Conservation (phyloP, 2,329 filamentous ascomycete genomes). For the Macrophomina phaseolina region DNA sequence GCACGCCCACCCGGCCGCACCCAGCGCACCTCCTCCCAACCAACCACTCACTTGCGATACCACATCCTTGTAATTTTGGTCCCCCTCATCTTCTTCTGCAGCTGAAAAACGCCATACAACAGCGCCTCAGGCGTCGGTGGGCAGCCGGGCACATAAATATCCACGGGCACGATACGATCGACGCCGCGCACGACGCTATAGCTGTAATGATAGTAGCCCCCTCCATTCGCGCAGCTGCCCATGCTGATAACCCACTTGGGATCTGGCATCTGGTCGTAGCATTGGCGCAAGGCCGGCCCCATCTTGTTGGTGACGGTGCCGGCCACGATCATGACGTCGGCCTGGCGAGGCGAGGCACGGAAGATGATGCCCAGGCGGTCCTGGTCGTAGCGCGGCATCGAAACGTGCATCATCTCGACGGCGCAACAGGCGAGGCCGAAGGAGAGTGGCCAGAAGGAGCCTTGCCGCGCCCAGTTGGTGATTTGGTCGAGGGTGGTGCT, state of each 20-base stretch:
- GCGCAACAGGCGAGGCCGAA: conserved; percentile 91
- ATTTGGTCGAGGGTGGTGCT: conserved; percentile 83
- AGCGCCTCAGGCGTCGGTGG: conserved; percentile 61
- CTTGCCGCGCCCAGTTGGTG: conserved; percentile 84
- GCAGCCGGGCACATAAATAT: conserved; percentile 82
- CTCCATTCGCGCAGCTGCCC: conserved; percentile 84
- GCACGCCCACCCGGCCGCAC: too few species aligned
- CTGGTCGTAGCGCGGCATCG: conserved; percentile 89
- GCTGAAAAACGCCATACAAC: conserved; percentile 71
- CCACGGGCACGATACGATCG: conserved; percentile 81
- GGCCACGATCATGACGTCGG: conserved; percentile 93
- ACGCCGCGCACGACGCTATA: conserved; percentile 80
- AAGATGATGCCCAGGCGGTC: conserved; percentile 91
- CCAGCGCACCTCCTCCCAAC: too few species aligned
- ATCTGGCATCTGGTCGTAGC: conserved; percentile 96
- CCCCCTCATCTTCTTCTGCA: conserved; percentile 77
- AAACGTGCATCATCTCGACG: conserved; percentile 93
- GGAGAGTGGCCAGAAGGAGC: conserved; percentile 87
- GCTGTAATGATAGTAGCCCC: conserved; percentile 86
- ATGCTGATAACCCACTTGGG: conserved; percentile 86
- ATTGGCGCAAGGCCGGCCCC: conserved; percentile 85
- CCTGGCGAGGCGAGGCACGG: conserved; percentile 85
- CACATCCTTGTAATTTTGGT: too few species aligned
- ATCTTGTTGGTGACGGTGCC: conserved; percentile 96
- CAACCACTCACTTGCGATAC: too few species aligned